Base-by-base conservation (phyloP, 495 filamentous ascomycete species). In the Hypoxylon fuscum region DNA sequence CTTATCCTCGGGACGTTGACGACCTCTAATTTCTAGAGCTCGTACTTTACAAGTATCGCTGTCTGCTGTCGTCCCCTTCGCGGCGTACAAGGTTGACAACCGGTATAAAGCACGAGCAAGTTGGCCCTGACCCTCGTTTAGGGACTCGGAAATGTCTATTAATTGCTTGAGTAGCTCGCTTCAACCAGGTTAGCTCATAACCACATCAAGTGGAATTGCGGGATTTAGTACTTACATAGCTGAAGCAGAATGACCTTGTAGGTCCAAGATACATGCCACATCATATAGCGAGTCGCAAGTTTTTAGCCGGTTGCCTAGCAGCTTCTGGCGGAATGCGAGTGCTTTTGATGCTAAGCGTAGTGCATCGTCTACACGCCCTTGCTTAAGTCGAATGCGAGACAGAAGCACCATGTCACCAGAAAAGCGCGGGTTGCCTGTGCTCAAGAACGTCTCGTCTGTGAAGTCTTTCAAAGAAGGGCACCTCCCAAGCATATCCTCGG, bases 251-350 rank as follows among this genome's bases (percentile, higher is more conserved):
- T 59, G 46, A 6, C 64, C 58, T 15, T 59, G 64, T 12, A 41
- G 38, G 20, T 59, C 42, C 47, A 68, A 41, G 31, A 70, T 32
- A 20, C 11, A 23, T 18, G 64, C 67, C 7, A 70, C 54, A 14
- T 67, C 63, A 49, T 68, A 70, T 6, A 70, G 38, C n/a, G 67
- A 67, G 46, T 70, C 67, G 48, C 64, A 70, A 5, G 67, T 68
- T 34, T 68, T 70, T 27, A 64, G 45, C 12, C 53, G 35, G 40
- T 55, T 57, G 4, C 67, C 67, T 4, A 48, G 45, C 21, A 60
- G 25, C 25, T 67, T 62, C 31, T 68, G 64, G 10, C 64, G 59
- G 38, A 63, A 64, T 12, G 53, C 48, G 32, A 65, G 44, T 25
- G 58, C 63, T 20, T 67, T 66, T 22, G 56, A 67, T 10, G 62